Percentiles rank a stretch among this genome's conserved stretches.
phyloP scores from a whole-genome alignment of 1,284 basidiomycete genomes.

The Heliocybe sulcata region DNA sequence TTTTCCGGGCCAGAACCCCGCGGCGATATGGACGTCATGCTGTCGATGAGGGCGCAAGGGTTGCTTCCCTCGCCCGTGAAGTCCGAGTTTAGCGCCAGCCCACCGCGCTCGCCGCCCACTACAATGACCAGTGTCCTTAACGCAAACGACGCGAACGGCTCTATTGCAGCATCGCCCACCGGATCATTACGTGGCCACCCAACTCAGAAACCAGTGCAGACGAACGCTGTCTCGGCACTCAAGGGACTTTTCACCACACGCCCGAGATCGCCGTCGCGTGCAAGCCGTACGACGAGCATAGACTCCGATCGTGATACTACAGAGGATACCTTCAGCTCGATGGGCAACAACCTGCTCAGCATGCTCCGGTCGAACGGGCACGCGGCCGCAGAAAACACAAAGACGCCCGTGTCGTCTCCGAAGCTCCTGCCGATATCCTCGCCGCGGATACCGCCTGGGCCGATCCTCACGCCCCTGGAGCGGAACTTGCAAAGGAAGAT shows the following conservation, averaged over 20 bases:
- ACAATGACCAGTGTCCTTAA: not conserved
- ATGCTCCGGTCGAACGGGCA: conserved; percentile 36
- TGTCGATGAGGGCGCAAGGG: conserved; percentile 67
- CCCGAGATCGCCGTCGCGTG: conserved; percentile 49
- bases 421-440: conserved; percentile 15
- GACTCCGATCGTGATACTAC: conserved; percentile 6
- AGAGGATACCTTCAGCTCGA: conserved; percentile 47
- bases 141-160: not conserved
- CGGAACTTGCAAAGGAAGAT: conserved; percentile 41
- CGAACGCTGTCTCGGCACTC: not conserved
- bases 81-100: not conserved
- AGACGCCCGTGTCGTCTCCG: conserved; percentile 16
- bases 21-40: conserved; percentile 74
- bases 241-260: conserved; percentile 29
- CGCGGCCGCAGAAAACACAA: conserved; percentile 20
- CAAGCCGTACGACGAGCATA: conserved; percentile 12
- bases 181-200: conserved; percentile 12
- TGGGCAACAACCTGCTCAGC: conserved; percentile 44
- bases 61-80: conserved; percentile 26
- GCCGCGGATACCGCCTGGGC: conserved; percentile 12
- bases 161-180: conserved; percentile 6
- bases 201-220: conserved; percentile 3
- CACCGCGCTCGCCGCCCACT: not conserved
- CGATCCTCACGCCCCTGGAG: conserved; percentile 9
- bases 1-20: conserved; percentile 48